Base-by-base conservation (phyloP, 2,329 filamentous ascomycete genomes). In the Drechslerella coelobrocha region DNA sequence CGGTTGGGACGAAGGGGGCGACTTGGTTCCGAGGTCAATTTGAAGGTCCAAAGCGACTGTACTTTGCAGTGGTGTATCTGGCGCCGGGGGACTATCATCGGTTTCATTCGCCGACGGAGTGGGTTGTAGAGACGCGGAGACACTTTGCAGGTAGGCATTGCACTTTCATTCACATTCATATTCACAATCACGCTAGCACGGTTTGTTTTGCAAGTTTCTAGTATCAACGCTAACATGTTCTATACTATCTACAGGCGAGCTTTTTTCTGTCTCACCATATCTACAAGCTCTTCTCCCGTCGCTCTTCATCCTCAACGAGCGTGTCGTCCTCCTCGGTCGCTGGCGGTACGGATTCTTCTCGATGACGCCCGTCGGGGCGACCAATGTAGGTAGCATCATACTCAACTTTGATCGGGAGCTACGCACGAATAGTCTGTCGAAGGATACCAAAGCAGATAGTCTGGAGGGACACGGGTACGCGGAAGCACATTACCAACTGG, bases 291-390 rank as follows among this genome's bases (percentile, higher is more conserved):
- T 90, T 0, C 84, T 99, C 0, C 94, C 94, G 0, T 93, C 93
- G 1, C 86, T 99, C 0, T 99, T 99, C 81, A 97, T 93, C 0
- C 83, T 99, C 19, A 99, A 99, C 79, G 94, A 99, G 81, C 88
- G 94, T 60, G 91, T 99, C 23, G 94, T 96, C 0, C 85, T 99
- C 0, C 84, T 99, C 0, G 94, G 94, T 17, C 86, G 92, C 66
- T 99, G 94, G 94, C 89, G 92, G 61, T 95, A 91, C 85, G 94
- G 94, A 17, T 97, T 99, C 84, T 99, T 99, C 83, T 90, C 88
- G 74, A 97, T 92, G 81, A 93, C 91, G 0, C 92, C 95, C 12
- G 94, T 99, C 31, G 94, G 94, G 73, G 94, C 94, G 6, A 99
- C 94, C 21, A 99, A 99, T 76, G 94, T 99, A 47, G 94, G 94